Evolutionary conservation across 805 yeast genomes (phyloP).

Genomic region (Starmerella khaoyaiensis): DNA sequence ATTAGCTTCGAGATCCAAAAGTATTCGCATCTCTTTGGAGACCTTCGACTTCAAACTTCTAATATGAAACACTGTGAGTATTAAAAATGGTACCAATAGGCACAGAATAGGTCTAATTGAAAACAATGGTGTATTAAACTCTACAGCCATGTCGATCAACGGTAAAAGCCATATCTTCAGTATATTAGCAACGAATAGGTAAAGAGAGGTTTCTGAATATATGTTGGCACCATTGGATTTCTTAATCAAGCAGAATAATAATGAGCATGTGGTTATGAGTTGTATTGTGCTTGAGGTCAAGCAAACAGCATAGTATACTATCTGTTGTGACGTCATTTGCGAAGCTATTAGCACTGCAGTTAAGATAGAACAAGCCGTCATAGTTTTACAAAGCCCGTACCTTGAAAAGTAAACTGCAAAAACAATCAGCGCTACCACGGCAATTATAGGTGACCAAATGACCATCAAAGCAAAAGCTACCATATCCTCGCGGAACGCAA

Average conservation of each 20-base stretch:
- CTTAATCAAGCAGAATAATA: conserved; percentile 4
- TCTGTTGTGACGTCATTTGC: too few relatives aligned
- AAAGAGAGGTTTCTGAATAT: neutral
- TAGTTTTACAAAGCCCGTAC: too few relatives aligned
- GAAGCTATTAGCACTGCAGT: too few relatives aligned
- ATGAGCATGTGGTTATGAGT: too few relatives aligned
- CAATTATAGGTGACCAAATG: too few relatives aligned
- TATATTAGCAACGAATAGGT: conserved; percentile 1
- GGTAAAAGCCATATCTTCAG: conserved; percentile 9
- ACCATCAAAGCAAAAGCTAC: too few relatives aligned
- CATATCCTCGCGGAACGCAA: conserved; percentile 3
- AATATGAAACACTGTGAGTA: conserved; percentile 2
- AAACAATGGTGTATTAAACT: conserved; percentile 1
- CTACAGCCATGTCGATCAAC: conserved; percentile 2
- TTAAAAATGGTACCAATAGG: conserved; percentile 1
- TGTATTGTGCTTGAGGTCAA: too few relatives aligned
- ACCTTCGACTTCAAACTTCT: conserved; percentile 1
- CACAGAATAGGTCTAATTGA: conserved; percentile 1
- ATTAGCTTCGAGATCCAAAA: conserved; percentile 13
- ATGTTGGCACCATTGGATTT: neutral
- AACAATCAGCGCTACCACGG: too few relatives aligned
- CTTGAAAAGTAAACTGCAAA: too few relatives aligned
- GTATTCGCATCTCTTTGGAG: conserved; percentile 3
- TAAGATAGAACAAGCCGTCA: too few relatives aligned
- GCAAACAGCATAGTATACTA: too few relatives aligned